Base-by-base conservation (phyloP, 2,329 filamentous ascomycete species). In the Verticillium zaregamsianum region DNA sequence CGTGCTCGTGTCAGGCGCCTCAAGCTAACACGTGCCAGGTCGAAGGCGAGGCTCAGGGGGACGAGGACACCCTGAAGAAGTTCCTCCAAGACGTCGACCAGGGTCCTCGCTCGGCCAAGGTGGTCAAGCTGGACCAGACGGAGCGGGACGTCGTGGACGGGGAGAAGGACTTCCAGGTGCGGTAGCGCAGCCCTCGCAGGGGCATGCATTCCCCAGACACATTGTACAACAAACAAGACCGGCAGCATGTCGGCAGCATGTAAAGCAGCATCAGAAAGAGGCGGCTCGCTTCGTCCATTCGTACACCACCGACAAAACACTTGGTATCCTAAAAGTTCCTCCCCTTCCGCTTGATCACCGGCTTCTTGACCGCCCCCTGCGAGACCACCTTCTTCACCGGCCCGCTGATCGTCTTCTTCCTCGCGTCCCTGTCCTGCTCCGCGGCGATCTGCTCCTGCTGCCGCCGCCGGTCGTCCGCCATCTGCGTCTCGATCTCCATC, bases 401-500 rank as follows among this genome's bases (percentile, higher is more conserved):
- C 23, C 68, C 72, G 9, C 68, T 67, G 5, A 63, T 57, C 55
- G 68, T 66, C 64, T 74, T 77, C 69, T 80, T 81, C 70, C 80
- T 82, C 56, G 70, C 67, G 20, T 71, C 70, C 63, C 75, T 77
- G 63, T 84, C 79, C 57, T 78, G 80, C 65, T 86, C 84, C 14
- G 76, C 79, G 62, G 75, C 76, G 63, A 81, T 72, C 66, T 81
- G 80, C 64, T 85, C 80, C 68, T 90, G 85, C 65, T 90, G 87
- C 23, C 81, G 79, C 62, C 86, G 85, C 73, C 92, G 92, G 72
- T 97, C 93, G 66, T 90, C 88, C 1, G 90, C 92, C 90, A 97
- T 97, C 76, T 96, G 87, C 3, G 90, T 83, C 78, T 97, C 93
- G 65, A 97, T 93, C 76, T 97, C 93, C 84, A 96, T 93, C 75